Percentiles rank a stretch among this genome's conserved stretches.
Evolutionary conservation across 768 basidiomycete genomes (phyloP).

Genomic region (Tremella mesenterica): DNA sequence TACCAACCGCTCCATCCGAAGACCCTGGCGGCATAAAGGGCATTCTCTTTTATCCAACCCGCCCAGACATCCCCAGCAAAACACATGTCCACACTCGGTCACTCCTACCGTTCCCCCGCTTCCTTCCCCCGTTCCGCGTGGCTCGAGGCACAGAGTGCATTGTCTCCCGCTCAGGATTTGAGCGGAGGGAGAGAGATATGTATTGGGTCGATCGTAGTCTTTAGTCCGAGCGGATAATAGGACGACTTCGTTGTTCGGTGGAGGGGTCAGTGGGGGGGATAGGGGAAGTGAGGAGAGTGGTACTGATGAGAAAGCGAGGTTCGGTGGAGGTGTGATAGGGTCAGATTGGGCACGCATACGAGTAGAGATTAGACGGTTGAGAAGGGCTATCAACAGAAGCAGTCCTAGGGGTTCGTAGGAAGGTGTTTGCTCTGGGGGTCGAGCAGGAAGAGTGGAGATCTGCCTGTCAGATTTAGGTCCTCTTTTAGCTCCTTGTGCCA

Average conservation of each 20-base stretch:
- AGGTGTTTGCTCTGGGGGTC: conserved; percentile 15
- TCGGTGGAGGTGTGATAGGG: background rate
- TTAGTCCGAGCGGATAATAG: conserved; percentile 8
- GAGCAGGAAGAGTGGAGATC: conserved; percentile 37
- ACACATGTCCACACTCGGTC: conserved; percentile 45
- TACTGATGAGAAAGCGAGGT: background rate
- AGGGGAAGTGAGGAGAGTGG: conserved; percentile 5
- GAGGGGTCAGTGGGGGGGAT: conserved; percentile 13
- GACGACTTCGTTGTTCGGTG: conserved; percentile 18
- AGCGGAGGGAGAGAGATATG: conserved; percentile 26
- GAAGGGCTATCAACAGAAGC: conserved; percentile 27
- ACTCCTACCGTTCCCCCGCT: conserved; percentile 40
- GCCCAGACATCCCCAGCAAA: conserved; percentile 45
- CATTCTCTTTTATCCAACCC: conserved; percentile 45
- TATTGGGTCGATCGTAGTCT: conserved; percentile 20
- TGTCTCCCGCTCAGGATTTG: conserved; percentile 26
- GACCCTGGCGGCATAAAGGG: conserved; percentile 41
- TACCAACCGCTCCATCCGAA: conserved; percentile 41
- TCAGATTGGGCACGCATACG: background rate
- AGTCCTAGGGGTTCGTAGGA: conserved; percentile 40
- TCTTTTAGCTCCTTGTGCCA: too few relatives aligned
- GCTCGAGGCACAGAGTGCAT: conserved; percentile 41
- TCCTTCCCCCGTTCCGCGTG: conserved; percentile 35
- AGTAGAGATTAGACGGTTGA: conserved; percentile 14
- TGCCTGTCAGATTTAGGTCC: conserved; percentile 2